phyloP scores from a whole-genome alignment of 2,329 filamentous ascomycete species.

The Claviceps maximensis region DNA sequence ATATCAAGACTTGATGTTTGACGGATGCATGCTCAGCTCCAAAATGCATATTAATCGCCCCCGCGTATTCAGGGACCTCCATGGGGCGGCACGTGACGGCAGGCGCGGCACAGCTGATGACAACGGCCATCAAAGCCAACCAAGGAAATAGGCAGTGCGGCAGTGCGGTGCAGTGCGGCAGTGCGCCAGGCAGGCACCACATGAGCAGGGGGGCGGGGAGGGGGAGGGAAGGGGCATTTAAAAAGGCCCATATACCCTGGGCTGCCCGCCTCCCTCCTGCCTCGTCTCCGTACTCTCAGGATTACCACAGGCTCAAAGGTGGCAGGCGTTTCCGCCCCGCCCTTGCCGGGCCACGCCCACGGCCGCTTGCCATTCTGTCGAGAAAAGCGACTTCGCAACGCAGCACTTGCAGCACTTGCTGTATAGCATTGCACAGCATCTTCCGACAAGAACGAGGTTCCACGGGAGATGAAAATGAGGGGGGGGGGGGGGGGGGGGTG shows the following conservation, averaged over 20 bases:
- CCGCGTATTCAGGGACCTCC: not conserved
- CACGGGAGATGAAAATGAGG: no score
- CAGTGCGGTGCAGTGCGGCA: not conserved
- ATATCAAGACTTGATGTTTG: no score
- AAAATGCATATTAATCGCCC: not conserved
- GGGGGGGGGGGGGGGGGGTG: not conserved
- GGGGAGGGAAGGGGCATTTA: slow-evolving; percentile 29
- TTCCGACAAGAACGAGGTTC: not conserved
- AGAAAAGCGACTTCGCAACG: not conserved
- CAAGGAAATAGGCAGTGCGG: not conserved
- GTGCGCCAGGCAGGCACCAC: not conserved
- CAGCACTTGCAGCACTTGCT: not conserved
- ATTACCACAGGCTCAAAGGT: slow-evolving; percentile 1
- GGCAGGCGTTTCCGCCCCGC: not conserved
- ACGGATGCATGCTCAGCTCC: no score
- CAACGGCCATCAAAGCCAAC: not conserved
- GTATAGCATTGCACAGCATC: not conserved
- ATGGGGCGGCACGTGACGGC: slow-evolving; percentile 5
- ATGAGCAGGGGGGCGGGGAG: not conserved
- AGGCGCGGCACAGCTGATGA: not conserved
- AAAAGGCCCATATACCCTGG: slow-evolving; percentile 44
- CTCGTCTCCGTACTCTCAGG: slow-evolving; percentile 3
- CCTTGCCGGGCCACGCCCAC: not conserved
- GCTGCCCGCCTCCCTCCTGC: slow-evolving; percentile 26
- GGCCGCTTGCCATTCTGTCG: not conserved